Evolutionary conservation across 202 grass and related monocot species (phyloP), one percentile per base, ranked within the genome.

Genomic region (Panicum hallii): DNA sequence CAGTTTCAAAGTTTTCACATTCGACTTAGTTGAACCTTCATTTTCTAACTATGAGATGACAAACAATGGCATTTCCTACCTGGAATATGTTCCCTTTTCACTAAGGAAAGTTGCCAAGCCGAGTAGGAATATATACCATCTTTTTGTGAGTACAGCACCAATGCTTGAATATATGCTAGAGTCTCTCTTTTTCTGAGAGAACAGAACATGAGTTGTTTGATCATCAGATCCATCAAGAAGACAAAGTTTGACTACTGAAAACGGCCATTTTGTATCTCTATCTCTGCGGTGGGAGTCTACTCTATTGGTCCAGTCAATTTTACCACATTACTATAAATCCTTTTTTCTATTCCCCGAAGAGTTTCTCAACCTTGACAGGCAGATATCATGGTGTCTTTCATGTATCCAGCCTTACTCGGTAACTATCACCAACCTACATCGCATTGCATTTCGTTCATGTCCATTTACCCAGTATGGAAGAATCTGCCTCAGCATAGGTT

Each of bases 241-340:
- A 49, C 72, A 72, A 52, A 52, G 48, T 58, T 34, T 65, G 78
- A 65, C 73, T 60, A 5, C 65, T 23, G 65, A 90, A 65, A 67
- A 76, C 47, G 66, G 86, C 72, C 16, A 50, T 43, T 82, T 56
- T 86, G 56, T 81, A 82, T 77, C 56, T 56, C 19, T 86, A 56
- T 86, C 72, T 1, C 55, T 6, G 64, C 45, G 20, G 22, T 55
- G 26, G 47, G 26, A 20, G 19, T 82, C 40, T 48, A 62, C 61
- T 73, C 43, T 65, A 56, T 28, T 40, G 19, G 14, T 26, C 58
- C 49, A 47, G 26, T 5, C 0, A 30, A 36, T 48, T 79, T 26
- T 79, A 64, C 58, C 16, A 36, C 60, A 79, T 60, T 12, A 65
- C 58, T 36, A 4, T 34, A 30, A 50, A 79, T 65, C 60, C 1